Evolutionary conservation across 768 basidiomycete genomes (phyloP).

Genomic region (Collybia sp.): DNA sequence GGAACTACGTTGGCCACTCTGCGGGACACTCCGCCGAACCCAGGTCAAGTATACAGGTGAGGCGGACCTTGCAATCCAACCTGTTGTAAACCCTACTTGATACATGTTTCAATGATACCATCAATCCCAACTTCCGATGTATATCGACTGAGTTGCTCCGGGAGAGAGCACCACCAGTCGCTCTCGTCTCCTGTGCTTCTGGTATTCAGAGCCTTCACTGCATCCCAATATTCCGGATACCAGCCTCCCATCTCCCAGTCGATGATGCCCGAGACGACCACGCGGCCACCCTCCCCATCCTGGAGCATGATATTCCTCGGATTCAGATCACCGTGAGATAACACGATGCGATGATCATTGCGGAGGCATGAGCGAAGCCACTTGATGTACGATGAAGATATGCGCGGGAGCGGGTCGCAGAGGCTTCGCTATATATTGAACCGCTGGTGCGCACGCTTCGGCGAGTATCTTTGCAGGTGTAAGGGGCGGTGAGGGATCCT

Average conservation of each 20-base stretch:
- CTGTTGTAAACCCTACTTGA: no score
- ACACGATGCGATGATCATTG: constrained; percentile 10
- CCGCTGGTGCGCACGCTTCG: not conserved
- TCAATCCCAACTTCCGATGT: no score
- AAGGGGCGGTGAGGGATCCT: no score
- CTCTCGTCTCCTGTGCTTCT: not conserved
- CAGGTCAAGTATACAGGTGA: no score
- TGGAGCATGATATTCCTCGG: no score
- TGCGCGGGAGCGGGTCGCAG: not conserved
- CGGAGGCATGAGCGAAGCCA: constrained; percentile 1
- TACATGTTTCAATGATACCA: no score
- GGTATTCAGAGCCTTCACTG: constrained; percentile 15
- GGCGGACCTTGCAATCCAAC: no score
- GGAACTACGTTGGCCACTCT: no score
- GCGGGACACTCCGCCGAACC: no score
- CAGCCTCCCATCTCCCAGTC: constrained; percentile 27
- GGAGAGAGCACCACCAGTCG: not conserved
- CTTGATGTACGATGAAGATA: not conserved
- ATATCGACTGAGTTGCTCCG: no score
- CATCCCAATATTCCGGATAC: constrained; percentile 26
- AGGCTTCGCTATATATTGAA: constrained; percentile 1
- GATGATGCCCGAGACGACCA: constrained; percentile 15
- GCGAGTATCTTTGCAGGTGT: not conserved
- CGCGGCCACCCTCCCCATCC: constrained; percentile 12
- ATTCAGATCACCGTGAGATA: constrained; percentile 34